These are phyloP conservation scores for Smallanthus sonchifolius DNA, from an alignment of 129 eudicot species.

Conservation along the genomic window DNA sequence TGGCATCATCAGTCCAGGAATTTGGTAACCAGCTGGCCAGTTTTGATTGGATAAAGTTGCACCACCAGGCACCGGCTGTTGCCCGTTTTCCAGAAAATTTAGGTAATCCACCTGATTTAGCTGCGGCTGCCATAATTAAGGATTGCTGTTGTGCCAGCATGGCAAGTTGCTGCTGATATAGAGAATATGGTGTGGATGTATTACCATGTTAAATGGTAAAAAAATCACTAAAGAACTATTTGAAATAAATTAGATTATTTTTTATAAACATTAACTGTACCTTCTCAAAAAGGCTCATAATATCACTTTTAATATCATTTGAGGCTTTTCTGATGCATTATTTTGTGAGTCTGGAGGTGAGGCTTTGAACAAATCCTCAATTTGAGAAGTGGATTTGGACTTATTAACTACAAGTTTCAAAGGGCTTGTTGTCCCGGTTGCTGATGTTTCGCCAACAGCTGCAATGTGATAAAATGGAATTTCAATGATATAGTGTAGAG, in stretches of 20 bases:
- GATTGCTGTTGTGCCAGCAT: constrained; percentile 78
- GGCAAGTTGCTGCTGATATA: constrained; percentile 52
- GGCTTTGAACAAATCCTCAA: constrained; percentile 46
- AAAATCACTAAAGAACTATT: background rate
- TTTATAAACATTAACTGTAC: constrained; percentile 25
- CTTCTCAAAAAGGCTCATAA: constrained; percentile 94
- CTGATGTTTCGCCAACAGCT: constrained; percentile 72
- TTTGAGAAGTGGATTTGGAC: constrained; percentile 18
- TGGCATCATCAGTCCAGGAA: constrained; percentile 69
- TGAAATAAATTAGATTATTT: background rate
- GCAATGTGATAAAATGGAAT: constrained; percentile 28
- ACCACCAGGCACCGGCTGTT: constrained; percentile 53
- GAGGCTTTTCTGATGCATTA: constrained; percentile 45
- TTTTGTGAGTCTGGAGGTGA: constrained; percentile 45
- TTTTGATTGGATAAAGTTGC: constrained; percentile 46
- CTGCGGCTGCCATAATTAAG: constrained; percentile 76
- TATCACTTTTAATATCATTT: constrained; percentile 83
- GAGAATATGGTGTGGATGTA: constrained; percentile 43
- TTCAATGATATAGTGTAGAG: constrained; percentile 10
- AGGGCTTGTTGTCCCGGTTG: constrained; percentile 32
- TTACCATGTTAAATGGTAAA: constrained; percentile 51
- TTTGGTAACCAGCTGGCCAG: constrained; percentile 75
- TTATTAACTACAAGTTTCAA: constrained; percentile 24
- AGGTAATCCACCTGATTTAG: constrained; percentile 57
- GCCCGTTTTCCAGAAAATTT: constrained; percentile 51